phyloP scores from a whole-genome alignment of 2,329 filamentous ascomycete species.

The Ophiostoma novo-ulmi region DNA sequence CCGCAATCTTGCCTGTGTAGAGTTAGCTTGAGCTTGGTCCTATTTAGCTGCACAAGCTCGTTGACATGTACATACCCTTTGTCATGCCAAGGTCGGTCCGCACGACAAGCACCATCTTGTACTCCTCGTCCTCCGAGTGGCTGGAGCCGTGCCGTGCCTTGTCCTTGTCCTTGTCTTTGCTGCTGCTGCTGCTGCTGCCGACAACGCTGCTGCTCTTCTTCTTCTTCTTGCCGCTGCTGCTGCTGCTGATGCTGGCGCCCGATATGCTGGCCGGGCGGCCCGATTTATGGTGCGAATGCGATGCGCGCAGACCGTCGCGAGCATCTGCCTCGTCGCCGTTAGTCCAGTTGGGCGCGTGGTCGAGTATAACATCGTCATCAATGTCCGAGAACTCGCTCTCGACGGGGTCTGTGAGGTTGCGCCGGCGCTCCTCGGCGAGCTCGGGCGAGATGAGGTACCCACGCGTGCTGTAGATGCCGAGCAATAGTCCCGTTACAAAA shows the following conservation, averaged over 20 bases:
- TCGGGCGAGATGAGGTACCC: conserved; percentile 55
- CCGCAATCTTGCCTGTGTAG: conserved; percentile 81
- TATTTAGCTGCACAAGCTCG: no score
- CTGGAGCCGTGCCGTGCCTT: conserved; percentile 36
- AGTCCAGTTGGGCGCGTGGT: conserved; percentile 63
- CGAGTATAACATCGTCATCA: conserved; percentile 55
- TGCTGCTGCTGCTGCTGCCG: conserved; percentile 29
- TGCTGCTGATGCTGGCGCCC: conserved; percentile 28
- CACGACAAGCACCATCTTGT: conserved; percentile 89
- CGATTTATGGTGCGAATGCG: conserved; percentile 8
- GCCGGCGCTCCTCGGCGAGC: conserved; percentile 52
- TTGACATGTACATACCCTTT: conserved; percentile 58
- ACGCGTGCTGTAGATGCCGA: conserved; percentile 67
- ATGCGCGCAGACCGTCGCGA: conserved; percentile 49
- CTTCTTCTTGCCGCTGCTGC: conserved; percentile 30
- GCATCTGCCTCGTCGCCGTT: conserved; percentile 57
- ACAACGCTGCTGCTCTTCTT: conserved; percentile 34
- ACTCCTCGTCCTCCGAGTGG: conserved; percentile 62
- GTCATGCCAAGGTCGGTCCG: conserved; percentile 95
- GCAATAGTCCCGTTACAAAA: conserved; percentile 71
- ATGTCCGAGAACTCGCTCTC: conserved; percentile 67
- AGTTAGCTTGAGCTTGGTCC: neutral
- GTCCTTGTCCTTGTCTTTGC: conserved; percentile 38
- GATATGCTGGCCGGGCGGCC: conserved; percentile 15
- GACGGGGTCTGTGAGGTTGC: conserved; percentile 54